A percentile compares a stretch with the other conserved stretches of the same genome.
Conservation (phyloP, 176 grass and related monocot species). For the Oropetium thomaeum region DNA sequence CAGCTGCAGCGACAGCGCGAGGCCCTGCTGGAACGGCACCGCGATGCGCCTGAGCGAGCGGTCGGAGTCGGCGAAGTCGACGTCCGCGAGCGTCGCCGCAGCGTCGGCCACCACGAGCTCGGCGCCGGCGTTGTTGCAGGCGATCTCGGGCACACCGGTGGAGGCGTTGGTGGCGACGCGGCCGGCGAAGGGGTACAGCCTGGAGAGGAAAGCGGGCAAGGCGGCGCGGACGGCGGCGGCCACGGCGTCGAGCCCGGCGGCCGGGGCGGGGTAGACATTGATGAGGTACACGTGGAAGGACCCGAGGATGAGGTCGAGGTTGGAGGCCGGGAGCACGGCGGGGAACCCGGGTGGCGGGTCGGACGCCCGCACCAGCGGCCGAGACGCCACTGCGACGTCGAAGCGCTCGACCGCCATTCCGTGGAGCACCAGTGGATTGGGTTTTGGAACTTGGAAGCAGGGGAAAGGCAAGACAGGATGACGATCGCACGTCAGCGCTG, state of each 20-base stretch:
- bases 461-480: background rate
- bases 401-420: conserved; percentile 7
- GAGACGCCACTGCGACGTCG: conserved; percentile 13
- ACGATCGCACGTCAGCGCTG: background rate
- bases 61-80: conserved; percentile 55
- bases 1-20: conserved; percentile 75
- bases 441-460: accelerated
- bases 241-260: conserved; percentile 24
- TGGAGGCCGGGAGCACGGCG: conserved; percentile 38
- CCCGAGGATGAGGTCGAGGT: conserved; percentile 52
- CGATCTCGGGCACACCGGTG: conserved; percentile 36
- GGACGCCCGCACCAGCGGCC: conserved; percentile 39
- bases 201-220: conserved; percentile 43
- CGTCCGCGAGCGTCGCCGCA: conserved; percentile 12
- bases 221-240: conserved; percentile 2
- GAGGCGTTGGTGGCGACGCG: conserved; percentile 8
- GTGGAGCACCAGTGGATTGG: background rate
- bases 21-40: conserved; percentile 37
- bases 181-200: conserved; percentile 51
- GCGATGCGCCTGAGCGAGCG: conserved; percentile 32
- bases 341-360: conserved; percentile 24
- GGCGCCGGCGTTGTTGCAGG: conserved; percentile 56
- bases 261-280: conserved; percentile 24
- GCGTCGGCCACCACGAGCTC: conserved; percentile 60
- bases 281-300: conserved; percentile 53